Evolutionary conservation across 441 rosid genomes (phyloP), one percentile per base, ranked within the genome.

Genomic region (Aleurites moluccanus): DNA sequence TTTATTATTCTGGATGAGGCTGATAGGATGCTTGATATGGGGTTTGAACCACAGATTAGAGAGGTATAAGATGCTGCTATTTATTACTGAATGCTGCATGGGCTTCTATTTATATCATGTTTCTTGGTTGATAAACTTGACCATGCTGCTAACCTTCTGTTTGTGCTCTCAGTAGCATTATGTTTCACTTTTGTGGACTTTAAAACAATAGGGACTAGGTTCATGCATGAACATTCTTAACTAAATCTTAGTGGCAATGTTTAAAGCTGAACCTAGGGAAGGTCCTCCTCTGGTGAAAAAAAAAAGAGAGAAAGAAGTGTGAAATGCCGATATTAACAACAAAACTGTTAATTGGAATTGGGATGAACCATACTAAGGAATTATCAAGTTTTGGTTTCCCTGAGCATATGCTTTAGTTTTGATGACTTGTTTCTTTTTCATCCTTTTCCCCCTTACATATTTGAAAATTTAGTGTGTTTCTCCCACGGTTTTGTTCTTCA

Each of bases 1-100:
- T 91, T 88, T 81, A 91, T 93, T 52, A 92, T 93, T 75, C 86
- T 91, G 61, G 96, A 92, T 76, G 97, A 92, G 85, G 97, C 97
- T 73, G 97, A 92, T 82, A 88, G 97, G 69, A 92, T 92, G 97
- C 80, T 92, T 72, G 97, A 92, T 82, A 92, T 92, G 97, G 97
- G 97, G 21, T 92, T 93, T 74, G 98, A 93, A 80, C 97, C 97
- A 49, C 98, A 93, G 79, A 91, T 93, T 78, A 76, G 97, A 80
- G 90, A 89, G 88, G 83, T 83, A 80, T 15, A 47, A 59, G 60
- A 40, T 47, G 21, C 50, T 47, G 7, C 35, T 38, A 52, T 60
- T 70, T 65, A 44, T 13, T 64, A 14, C 21, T 45, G 53, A 66
- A 11, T 18, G 21, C 27, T 45, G 59, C 45, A 55, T 66, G 23